Evolutionary conservation across 1,284 basidiomycete genomes (phyloP), one percentile per base, ranked within the genome.

Genomic region (Ganoderma meredithae): DNA sequence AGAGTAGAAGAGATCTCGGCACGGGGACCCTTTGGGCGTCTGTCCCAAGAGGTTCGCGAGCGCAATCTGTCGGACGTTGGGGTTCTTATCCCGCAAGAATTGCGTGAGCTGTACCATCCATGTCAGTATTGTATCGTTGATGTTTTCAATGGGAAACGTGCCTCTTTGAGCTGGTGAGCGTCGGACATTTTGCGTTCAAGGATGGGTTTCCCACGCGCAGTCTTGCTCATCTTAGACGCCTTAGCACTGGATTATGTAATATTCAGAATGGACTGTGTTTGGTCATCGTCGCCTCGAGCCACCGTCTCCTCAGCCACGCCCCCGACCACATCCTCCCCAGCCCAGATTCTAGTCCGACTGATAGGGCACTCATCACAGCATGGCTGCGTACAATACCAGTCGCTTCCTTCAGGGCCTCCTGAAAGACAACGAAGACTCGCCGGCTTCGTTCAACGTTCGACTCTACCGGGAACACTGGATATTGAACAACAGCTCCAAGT

Each of bases 61-160:
- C 0, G 97, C 95, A 62, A 97, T 86, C 77, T 95, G 92, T 53
- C 97, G 88, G 31, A 93, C 96, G 77, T 95, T 90, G 0, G 94
- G 94, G 75, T 97, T 98, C 68, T 86, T 87, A 75, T 97, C 95
- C 74, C 92, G 90, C 59, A 98, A 81, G 77, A 98, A 98, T 41
- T 90, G 89, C 39, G 96, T 82, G 31, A 98, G 88, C 90, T 62
- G 49, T 31, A 9, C 1, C n/a, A 0, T 7, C 1, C 10, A 22
- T 31, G 1, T 69, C 22, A 39, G 36, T 22, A 13, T 39, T 3
- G 13, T 62, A 1, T 2, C 27, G n/a, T 6, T 6, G 53, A 27
- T 12, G 22, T 52, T 33, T 19, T 15, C 12, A 2, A 17, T 22
- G n/a, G 19, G 9, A 9, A 13, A 65, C 74, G 73, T 68, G 88